Evolutionary conservation across 352 stramenopile species (phyloP), one percentile per base, ranked within the genome.

Genomic region (Phytophthora cajani): DNA sequence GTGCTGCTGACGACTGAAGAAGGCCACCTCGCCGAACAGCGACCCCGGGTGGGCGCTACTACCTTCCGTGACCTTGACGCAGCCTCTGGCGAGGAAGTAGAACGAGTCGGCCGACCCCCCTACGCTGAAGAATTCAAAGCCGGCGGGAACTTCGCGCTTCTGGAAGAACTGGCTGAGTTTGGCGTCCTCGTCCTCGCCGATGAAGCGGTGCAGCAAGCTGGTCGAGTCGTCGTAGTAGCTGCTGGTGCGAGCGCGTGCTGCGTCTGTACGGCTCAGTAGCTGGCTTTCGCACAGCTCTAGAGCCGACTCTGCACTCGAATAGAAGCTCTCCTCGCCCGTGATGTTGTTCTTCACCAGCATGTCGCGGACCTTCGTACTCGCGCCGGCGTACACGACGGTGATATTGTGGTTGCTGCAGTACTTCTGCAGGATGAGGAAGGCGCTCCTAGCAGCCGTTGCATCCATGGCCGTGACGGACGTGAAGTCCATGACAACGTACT

Each of bases 401-500:
- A 94, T 90, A 9, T 56, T 60, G 59, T 93, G 74, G 53, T 79
- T 81, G 64, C 79, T 84, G 71, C 85, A 94, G 56, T 91, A 78
- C 51, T 93, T 87, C 64, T 89, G 83, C 33, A 94, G 58, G 58
- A 94, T 93, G 77, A 93, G 88, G 69, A 96, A 87, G 21, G 82
- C 90, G 5, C 77, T 87, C 3, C 88, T 84, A 10, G 86, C 87
- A 0, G 87, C 88, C 2, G 90, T 96, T 1, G 87, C 85, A 61
- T 97, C 90, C 75, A 96, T 94, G 40, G 89, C 88, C 0, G 89
- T 90, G 21, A 96, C 90, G 21, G 75, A 76, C 8, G 75, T 86
- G 59, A 97, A 97, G 55, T 97, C 87, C 74, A 97, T 88, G 19
- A 97, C 87, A n/a, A 96, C 72, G 64, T 83, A 90, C 66, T 91